phyloP scores from a whole-genome alignment of 2,329 filamentous ascomycete genomes.

The Tolypocladium endophyticum region DNA sequence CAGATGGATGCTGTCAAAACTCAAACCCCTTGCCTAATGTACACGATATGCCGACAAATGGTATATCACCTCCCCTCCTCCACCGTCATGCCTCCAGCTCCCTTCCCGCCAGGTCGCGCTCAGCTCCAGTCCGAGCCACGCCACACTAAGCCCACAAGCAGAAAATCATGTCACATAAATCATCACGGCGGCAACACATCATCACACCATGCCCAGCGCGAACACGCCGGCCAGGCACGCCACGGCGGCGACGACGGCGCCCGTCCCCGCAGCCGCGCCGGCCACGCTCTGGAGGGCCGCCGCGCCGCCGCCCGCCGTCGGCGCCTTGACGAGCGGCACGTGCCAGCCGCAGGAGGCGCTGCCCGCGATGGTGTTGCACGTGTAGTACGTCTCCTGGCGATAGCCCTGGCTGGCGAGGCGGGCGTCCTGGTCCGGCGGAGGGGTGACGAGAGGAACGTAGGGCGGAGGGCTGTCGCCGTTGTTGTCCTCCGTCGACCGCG shows the following conservation, averaged over 20 bases:
- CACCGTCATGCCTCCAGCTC: background rate
- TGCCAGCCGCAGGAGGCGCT: constrained; percentile 25
- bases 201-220: constrained; percentile 14
- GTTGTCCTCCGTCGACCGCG: background rate
- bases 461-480: constrained; percentile 7
- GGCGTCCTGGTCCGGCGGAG: constrained; percentile 18
- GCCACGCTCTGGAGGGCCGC: constrained; percentile 7
- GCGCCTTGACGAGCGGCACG: constrained; percentile 15
- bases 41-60: background rate
- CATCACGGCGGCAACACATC: background rate
- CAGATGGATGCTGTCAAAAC: background rate
- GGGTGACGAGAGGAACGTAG: constrained; percentile 20
- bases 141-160: background rate
- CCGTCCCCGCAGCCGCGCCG: constrained; percentile 11
- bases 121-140: background rate
- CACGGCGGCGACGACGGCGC: constrained; percentile 10
- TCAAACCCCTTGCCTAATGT: background rate
- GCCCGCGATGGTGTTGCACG: constrained; percentile 19
- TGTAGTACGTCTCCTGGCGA: constrained; percentile 22
- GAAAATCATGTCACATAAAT: background rate
- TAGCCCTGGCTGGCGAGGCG: constrained; percentile 18
- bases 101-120: background rate
- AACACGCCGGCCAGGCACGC: constrained; percentile 13
- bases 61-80: background rate
- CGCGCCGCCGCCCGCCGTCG: constrained; percentile 12